phyloP scores from a whole-genome alignment of 2,329 filamentous ascomycete species.

The Xylaria sp. region DNA sequence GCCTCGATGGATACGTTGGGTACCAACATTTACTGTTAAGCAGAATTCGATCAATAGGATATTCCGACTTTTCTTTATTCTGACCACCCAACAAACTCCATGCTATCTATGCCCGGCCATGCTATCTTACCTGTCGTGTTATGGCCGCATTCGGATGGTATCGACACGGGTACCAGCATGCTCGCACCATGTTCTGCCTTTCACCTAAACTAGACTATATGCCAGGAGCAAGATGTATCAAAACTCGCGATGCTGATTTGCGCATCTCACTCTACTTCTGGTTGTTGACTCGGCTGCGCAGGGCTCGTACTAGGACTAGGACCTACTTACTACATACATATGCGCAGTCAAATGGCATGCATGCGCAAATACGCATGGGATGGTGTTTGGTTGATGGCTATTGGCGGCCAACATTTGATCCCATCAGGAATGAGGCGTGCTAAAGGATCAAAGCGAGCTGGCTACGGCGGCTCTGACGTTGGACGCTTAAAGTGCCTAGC shows the following conservation, averaged over 20 bases:
- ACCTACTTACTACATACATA: slow-evolving; percentile 2
- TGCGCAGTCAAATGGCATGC: slow-evolving; percentile 1
- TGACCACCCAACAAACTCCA: slow-evolving; percentile 19
- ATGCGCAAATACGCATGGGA: not conserved
- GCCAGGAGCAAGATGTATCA: not conserved
- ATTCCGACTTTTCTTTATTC: not conserved
- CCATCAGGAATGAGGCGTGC: not conserved
- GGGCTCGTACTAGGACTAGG: not conserved
- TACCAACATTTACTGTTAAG: slow-evolving; percentile 27
- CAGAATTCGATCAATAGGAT: slow-evolving; percentile 12
- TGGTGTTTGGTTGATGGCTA: slow-evolving; percentile 1
- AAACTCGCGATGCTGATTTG: not conserved
- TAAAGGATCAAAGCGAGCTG: not conserved
- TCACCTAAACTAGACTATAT: slow-evolving; percentile 2
- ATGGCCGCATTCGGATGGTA: slow-evolving; percentile 13
- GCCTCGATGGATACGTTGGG: slow-evolving; percentile 24
- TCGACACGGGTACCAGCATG: not conserved
- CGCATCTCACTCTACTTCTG: not conserved
- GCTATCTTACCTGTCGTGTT: not conserved
- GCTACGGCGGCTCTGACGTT: slow-evolving; percentile 3
- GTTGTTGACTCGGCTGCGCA: not conserved
- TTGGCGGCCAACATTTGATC: slow-evolving; percentile 19
- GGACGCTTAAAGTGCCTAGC: too few species aligned
- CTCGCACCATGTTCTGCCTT: slow-evolving; percentile 4
- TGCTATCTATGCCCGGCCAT: not conserved